These are phyloP conservation scores for Uronychia binucleata DNA, from an alignment of 73 alveolate species.

Conservation along the genomic window DNA sequence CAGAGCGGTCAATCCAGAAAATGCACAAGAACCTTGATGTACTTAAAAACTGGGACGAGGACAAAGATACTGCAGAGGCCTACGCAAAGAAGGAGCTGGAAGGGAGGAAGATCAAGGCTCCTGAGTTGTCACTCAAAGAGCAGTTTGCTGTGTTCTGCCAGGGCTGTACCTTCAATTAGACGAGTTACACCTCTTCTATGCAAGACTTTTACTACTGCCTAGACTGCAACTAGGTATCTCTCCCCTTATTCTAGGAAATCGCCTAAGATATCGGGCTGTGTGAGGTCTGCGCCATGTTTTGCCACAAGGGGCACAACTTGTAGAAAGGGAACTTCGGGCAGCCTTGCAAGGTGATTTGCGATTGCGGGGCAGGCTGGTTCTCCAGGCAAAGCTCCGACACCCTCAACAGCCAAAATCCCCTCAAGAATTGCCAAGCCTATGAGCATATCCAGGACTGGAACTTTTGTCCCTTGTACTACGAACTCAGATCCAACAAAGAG, in stretches of 20 bases:
- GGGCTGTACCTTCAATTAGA: not conserved
- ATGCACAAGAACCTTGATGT: not conserved
- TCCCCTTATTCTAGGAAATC: too few species aligned
- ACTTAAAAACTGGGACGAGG: not conserved
- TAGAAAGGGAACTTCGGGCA: not conserved
- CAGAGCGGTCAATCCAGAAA: not conserved
- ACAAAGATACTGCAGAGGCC: not conserved
- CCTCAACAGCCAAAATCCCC: not conserved
- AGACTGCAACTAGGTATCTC: not conserved
- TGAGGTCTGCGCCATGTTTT: slow-evolving; percentile 1
- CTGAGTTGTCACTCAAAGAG: too few species aligned
- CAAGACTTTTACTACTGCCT: slow-evolving; percentile 6
- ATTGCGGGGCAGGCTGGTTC: slow-evolving; percentile 19
- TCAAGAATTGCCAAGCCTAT: too few species aligned
- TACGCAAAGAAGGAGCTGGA: not conserved
- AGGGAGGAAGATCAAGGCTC: not conserved
- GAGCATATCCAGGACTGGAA: too few species aligned
- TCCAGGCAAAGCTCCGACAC: not conserved
- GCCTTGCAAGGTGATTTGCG: not conserved
- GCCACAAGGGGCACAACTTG: slow-evolving; percentile 23
- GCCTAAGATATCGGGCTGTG: not conserved
- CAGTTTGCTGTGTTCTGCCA: not conserved
- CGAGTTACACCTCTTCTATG: not conserved
- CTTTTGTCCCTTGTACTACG: too few species aligned
- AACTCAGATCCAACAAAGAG: too few species aligned